A percentile compares a stretch with the other conserved stretches of the same genome.
These are phyloP conservation scores for Tricholoma flavovirens DNA, from an alignment of 768 basidiomycete genomes.

Conservation along the genomic window DNA sequence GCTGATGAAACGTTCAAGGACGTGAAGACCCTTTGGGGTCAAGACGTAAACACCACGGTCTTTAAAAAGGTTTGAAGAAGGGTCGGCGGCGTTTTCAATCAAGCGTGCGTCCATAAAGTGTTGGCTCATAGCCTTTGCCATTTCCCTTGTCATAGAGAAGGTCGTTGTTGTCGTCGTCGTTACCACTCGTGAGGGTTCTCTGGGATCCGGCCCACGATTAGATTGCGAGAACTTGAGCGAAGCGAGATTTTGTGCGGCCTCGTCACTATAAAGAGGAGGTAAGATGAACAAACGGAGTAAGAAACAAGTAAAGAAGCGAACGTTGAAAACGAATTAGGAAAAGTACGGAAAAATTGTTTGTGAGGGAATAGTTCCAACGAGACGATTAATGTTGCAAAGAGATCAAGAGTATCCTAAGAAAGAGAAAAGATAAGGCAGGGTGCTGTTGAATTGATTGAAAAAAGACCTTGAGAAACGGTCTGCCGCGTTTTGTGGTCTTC, in stretches of 20 bases:
- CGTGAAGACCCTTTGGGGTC: conserved; percentile 97
- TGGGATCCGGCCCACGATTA: conserved; percentile 95
- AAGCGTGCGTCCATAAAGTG: conserved; percentile 99
- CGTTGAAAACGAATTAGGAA: conserved; percentile 95
- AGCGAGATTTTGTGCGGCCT: conserved; percentile 88
- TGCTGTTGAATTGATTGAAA: conserved; percentile 7
- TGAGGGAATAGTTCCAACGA: conserved; percentile 85
- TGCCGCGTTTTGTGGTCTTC: conserved; percentile 95
- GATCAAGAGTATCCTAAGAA: conserved; percentile 89
- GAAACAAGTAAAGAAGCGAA: conserved; percentile 42
- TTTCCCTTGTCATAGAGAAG: conserved; percentile 98
- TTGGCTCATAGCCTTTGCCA: conserved; percentile 99
- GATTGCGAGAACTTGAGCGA: conserved; percentile 99
- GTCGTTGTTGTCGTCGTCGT: conserved; percentile 99
- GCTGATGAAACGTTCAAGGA: conserved; percentile 98
- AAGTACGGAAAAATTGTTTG: conserved; percentile 94
- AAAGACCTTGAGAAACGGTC: conserved; percentile 85
- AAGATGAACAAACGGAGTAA: conserved; percentile 10
- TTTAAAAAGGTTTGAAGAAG: conserved; percentile 86
- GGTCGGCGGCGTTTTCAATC: conserved; percentile 95
- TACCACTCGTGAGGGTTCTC: conserved; percentile 95
- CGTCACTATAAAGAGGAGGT: conserved; percentile 57
- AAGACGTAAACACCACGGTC: conserved; percentile 94
- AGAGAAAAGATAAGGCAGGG: conserved; percentile 1
- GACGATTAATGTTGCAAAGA: conserved; percentile 94